These are phyloP conservation scores for Aspergillus bombycis DNA, from an alignment of 2,329 filamentous ascomycete species.

Conservation along the genomic window DNA sequence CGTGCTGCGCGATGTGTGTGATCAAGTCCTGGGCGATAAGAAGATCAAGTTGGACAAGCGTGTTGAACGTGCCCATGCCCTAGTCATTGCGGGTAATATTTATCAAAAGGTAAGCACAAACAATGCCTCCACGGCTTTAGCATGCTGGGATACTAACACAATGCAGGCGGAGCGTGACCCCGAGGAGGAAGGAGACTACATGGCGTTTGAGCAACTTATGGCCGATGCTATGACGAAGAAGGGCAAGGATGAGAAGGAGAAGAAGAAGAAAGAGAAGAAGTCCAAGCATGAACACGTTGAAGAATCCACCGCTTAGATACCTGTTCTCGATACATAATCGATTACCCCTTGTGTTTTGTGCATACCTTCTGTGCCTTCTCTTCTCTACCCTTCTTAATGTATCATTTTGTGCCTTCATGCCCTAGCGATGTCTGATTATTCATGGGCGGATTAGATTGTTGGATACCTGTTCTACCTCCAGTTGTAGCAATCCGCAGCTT, in stretches of 20 bases:
- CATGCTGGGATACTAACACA: slow-evolving; percentile 14
- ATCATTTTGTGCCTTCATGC: slow-evolving; percentile 2
- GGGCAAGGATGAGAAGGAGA: slow-evolving; percentile 77
- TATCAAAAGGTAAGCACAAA: slow-evolving; percentile 72
- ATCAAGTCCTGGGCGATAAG: slow-evolving; percentile 78
- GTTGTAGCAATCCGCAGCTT: background rate
- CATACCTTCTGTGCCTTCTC: background rate
- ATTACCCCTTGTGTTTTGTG: slow-evolving; percentile 7
- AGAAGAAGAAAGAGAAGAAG: slow-evolving; percentile 67
- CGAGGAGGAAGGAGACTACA: slow-evolving; percentile 97
- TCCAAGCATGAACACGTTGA: slow-evolving; percentile 37
- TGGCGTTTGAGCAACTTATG: slow-evolving; percentile 97
- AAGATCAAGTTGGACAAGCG: slow-evolving; percentile 82
- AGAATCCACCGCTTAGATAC: slow-evolving; percentile 12
- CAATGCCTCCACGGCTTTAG: background rate
- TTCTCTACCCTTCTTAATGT: background rate
- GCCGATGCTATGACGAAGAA: slow-evolving; percentile 96
- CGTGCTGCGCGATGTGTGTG: slow-evolving; percentile 91
- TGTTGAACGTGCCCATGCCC: slow-evolving; percentile 84
- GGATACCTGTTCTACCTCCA: slow-evolving; percentile 4
- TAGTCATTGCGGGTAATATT: slow-evolving; percentile 86
- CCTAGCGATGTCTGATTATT: background rate
- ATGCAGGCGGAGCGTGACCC: slow-evolving; percentile 79
- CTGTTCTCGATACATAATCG: slow-evolving; percentile 2
- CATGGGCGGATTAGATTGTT: slow-evolving; percentile 2